A percentile compares a stretch with the other conserved stretches of the same genome.
These are phyloP conservation scores for Neonectria hederae DNA, from an alignment of 2,329 filamentous ascomycete genomes.

Conservation along the genomic window DNA sequence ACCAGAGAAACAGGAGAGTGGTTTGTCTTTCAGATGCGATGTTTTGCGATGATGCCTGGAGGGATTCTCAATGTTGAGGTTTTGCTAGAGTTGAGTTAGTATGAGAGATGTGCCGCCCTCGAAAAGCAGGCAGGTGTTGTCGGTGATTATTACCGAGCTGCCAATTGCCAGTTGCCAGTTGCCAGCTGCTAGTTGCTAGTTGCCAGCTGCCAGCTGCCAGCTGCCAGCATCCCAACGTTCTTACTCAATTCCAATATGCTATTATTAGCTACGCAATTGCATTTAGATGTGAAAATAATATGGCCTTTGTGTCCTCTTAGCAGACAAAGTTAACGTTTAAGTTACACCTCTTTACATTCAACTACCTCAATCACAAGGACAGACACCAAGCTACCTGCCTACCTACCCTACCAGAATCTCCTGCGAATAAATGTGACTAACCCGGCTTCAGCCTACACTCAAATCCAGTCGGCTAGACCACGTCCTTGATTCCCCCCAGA, in stretches of 20 bases:
- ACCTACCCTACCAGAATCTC: neutral
- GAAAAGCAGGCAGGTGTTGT: neutral
- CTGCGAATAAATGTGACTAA: neutral
- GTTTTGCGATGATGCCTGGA: neutral
- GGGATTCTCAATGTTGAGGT: neutral
- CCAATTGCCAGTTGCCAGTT: neutral
- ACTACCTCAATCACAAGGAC: neutral
- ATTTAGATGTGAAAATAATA: neutral
- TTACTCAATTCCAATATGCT: neutral
- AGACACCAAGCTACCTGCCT: neutral
- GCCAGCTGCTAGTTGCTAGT: neutral
- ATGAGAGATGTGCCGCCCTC: neutral
- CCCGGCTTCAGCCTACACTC: neutral
- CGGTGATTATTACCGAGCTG: neutral
- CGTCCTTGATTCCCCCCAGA: neutral
- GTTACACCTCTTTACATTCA: neutral
- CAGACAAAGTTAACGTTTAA: neutral
- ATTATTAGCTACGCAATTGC: neutral
- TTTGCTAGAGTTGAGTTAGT: neutral
- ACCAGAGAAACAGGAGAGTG: neutral
- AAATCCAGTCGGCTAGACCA: neutral
- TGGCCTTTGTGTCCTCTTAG: neutral
- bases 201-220: neutral
- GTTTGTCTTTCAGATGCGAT: neutral
- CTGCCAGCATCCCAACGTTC: neutral